Evolutionary conservation across 805 yeast species (phyloP), one percentile per base, ranked within the genome.

Genomic region (Candida boleticola): DNA sequence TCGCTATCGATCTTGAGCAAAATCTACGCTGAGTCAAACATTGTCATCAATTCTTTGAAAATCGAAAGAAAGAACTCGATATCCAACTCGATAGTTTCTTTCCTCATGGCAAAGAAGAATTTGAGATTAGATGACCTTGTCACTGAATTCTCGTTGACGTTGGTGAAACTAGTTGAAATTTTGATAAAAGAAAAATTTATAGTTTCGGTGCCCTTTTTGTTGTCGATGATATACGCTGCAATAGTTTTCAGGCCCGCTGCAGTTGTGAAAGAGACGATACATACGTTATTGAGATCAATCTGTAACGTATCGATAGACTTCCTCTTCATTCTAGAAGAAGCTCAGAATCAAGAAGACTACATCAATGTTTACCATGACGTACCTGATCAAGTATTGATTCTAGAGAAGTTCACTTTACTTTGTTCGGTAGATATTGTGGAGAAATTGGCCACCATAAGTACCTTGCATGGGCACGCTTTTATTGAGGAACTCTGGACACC

Each of bases 241-340:
- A 57, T 83, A 4, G 69, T 60, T 17, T 86, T 80, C 58, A 68
- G 86, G 53, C 82, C 86, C 1, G 75, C 77, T 42, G 89, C 92
- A 0, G 68, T 82, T 1, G 66, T 64, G 17, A 59, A 52, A 29
- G 52, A 55, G 11, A 63, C 73, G 19, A 55, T 64, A 2, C 33
- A 41, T 18, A 27, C 31, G 2, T 43, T 63, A n/a, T 40, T 59
- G 3, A 36, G 32, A 5, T 39, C 36, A 17, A 42, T 60, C 5
- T 48, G 54, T 23, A 37, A 22, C 3, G 40, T 67, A 2, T 46
- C 60, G 21, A 21, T 37, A 3, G 43, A 48, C 16, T 56, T 54
- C 17, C 51, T 60, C 4, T 60, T 52, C 33, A 53, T 63, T 21
- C 48, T 66, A 14, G 66, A 63, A 29, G 53, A 58, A 3, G 50